A percentile compares a stretch with the other conserved stretches of the same genome.
Conservation (phyloP, 306 rosid genomes). For the Boehmeria nivea region DNA sequence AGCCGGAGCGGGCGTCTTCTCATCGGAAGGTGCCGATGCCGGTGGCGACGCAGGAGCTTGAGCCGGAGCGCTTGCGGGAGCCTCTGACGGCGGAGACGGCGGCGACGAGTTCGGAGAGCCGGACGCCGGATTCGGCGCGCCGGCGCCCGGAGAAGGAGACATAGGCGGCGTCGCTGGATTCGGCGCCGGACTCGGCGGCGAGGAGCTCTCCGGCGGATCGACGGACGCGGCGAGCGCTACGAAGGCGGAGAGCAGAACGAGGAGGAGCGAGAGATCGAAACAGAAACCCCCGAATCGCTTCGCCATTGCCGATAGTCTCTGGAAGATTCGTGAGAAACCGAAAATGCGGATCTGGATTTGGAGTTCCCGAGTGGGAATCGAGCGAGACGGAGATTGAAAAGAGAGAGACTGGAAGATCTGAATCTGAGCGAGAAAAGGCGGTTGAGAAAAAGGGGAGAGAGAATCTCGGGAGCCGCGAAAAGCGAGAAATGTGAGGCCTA, state of each 20-base stretch:
- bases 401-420: conserved; percentile 33
- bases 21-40: neutral
- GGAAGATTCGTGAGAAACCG: neutral
- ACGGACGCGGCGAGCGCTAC: conserved; percentile 21
- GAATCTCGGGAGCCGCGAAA: conserved; percentile 17
- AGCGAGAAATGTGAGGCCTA: conserved; percentile 18
- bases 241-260: conserved; percentile 21
- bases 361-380: conserved; percentile 2
- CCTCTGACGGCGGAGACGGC: conserved; percentile 26
- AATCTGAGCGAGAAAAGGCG: conserved; percentile 15
- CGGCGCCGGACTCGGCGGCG: conserved; percentile 38
- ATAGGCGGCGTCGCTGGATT: neutral
- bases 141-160: conserved; percentile 5
- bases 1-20: conserved; percentile 18
- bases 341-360: conserved; percentile 34
- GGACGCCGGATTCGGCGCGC: conserved; percentile 11
- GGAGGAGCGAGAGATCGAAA: conserved; percentile 5
- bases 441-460: conserved; percentile 17
- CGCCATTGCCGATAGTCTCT: conserved; percentile 27
- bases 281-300: conserved; percentile 9
- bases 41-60: conserved; percentile 25
- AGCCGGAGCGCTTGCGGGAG: conserved; percentile 21
- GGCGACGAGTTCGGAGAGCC: conserved; percentile 29
- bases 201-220: conserved; percentile 25
- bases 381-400: neutral